Evolutionary conservation across 1,284 basidiomycete species (phyloP), one percentile per base, ranked within the genome.

Genomic region (Ganoderma meredithae): DNA sequence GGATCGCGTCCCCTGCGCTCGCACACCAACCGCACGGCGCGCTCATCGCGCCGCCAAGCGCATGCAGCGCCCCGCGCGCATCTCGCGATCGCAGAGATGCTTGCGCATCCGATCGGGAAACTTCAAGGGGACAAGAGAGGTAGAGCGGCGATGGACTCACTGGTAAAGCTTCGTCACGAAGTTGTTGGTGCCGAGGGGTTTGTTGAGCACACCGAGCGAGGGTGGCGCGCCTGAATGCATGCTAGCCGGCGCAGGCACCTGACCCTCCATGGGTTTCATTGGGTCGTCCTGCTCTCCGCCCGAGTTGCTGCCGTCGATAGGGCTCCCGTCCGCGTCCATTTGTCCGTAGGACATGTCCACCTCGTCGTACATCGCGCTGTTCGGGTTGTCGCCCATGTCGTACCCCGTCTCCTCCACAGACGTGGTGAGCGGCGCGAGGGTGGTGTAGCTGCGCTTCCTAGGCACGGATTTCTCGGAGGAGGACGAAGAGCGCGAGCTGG

Each of bases 121-220:
- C 52, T n/a, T 13, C 36, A 27, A 40, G 47, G 40, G 67, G 17
- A 36, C 27, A 27, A 36, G 47, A 39, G 67, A 25, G 36, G 33
- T 9, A 41, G 55, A 36, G 43, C 41, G 60, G 43, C 27, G 43
- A 62, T 69, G 67, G 15, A 86, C 91, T 77, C 73, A 93, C 92
- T 93, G 90, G 79, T 93, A 94, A 36, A 94, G 82, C 83, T 94
- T 94, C 15, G 90, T 90, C 58, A 94, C 92, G 77, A 94, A 94
- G 76, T 94, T 94, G 75, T 94, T 94, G 47, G 90, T 90, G 22
- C 87, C 88, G 74, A 88, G 82, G 19, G 90, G 86, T 75, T 92
- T 93, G 62, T 87, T 85, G 22, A 90, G 81, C 61, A 86, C 76
- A 70, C 83, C 86, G 79, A 90, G 84, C 60, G 80, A 80, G 27